Evolutionary conservation across 805 yeast species (phyloP).

Genomic region (Lipomyces yamadae): DNA sequence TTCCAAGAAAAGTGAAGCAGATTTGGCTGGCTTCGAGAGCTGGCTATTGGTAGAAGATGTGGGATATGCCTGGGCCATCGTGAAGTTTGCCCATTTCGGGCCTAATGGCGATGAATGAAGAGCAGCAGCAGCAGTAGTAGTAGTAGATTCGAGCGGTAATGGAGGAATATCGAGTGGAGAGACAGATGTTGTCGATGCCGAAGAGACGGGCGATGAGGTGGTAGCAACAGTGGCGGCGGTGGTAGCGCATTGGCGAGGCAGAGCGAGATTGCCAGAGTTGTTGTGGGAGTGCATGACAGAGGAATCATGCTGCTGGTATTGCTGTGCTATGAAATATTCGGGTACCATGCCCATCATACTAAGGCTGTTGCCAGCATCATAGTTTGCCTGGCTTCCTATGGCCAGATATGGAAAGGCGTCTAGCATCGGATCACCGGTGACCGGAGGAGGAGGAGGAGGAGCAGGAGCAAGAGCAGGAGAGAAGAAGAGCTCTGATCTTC

Average conservation of each 20-base stretch:
- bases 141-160: background rate
- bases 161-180: background rate
- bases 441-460: background rate
- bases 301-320: background rate
- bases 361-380: background rate
- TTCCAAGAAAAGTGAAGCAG: background rate
- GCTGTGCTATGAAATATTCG: slow-evolving; percentile 9
- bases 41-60: background rate
- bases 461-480: background rate
- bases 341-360: slow-evolving; percentile 21
- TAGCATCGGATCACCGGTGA: slow-evolving; percentile 2
- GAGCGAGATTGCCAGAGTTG: background rate
- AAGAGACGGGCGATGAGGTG: background rate
- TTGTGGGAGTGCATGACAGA: background rate
- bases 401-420: slow-evolving; percentile 9
- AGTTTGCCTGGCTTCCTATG: background rate
- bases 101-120: background rate
- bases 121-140: no score
- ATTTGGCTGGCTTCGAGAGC: background rate
- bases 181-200: background rate
- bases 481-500: slow-evolving; percentile 13
- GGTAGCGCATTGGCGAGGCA: background rate
- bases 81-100: slow-evolving; percentile 18
- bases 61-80: slow-evolving; percentile 1
- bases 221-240: background rate